Conservation (phyloP, 768 basidiomycete genomes). For the Termitomyces sp. region DNA sequence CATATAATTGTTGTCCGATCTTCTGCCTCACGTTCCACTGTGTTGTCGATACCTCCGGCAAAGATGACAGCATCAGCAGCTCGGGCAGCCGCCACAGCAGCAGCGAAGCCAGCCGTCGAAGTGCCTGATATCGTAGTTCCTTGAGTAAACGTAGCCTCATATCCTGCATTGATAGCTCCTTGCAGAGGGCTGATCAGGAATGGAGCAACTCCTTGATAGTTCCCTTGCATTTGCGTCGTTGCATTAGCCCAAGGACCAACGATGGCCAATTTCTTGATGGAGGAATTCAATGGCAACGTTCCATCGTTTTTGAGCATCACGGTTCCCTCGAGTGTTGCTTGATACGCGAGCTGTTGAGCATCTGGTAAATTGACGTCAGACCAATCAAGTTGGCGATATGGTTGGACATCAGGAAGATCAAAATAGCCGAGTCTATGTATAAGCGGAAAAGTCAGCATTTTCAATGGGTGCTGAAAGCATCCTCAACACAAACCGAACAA, state of each 20-base stretch:
- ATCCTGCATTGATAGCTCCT: conserved; percentile 45
- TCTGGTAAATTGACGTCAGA: conserved; percentile 43
- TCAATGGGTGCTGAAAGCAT: not conserved
- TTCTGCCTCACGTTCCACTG: conserved; percentile 44
- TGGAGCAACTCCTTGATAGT: conserved; percentile 51
- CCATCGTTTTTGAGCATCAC: conserved; percentile 65
- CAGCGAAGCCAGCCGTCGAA: conserved; percentile 41
- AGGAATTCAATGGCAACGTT: conserved; percentile 46
- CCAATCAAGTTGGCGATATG: conserved; percentile 50
- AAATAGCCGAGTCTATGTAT: conserved; percentile 53
- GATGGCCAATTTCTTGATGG: conserved; percentile 47
- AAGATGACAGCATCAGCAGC: conserved; percentile 49
- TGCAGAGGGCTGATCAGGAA: conserved; percentile 52
- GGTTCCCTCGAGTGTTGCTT: conserved; percentile 49
- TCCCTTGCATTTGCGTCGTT: conserved; percentile 54
- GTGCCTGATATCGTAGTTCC: conserved; percentile 40
- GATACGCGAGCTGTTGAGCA: conserved; percentile 48
- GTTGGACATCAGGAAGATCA: conserved; percentile 45
- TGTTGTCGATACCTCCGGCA: conserved; percentile 52
- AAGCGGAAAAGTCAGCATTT: not conserved
- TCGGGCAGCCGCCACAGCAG: conserved; percentile 45
- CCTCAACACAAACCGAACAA: conserved; percentile 40
- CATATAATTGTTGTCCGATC: conserved; percentile 49
- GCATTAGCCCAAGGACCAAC: conserved; percentile 61
- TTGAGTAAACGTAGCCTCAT: conserved; percentile 35